Evolutionary conservation across 1,139 yeast species (phyloP), one percentile per base, ranked within the genome.

Genomic region (Spencermartinsiella ligniputridi): DNA sequence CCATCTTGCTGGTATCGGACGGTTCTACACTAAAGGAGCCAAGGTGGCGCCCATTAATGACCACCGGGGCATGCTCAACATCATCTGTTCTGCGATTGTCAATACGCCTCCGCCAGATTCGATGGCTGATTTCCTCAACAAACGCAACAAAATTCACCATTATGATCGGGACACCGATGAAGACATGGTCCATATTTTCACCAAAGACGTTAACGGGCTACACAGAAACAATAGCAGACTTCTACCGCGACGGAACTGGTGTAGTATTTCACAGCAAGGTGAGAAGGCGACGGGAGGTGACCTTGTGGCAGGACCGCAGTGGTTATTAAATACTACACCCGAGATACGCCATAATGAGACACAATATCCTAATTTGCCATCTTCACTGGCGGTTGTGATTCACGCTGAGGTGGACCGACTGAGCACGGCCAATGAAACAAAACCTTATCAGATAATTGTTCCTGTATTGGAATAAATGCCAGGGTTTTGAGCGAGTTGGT

Each of bases 21-120:
- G 96, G 55, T 75, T 90, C 63, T 76, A 78, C 58, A 71, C 89
- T 15, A 79, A 77, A 50, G 59, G 66, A 12, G 74, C 75, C 51
- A 54, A 62, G 4, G 62, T 72, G 25, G 55, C 67, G 27, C 89
- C 94, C 0, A 81, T 80, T 54, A 60, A 68, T 24, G 97, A 90
- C 63, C 83, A 85, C 24, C 69, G 94, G 48, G 75, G 88, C 51
- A 81, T 92, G 62, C 76, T 87, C 62, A 92, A 90, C 61, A 78
- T 92, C 29, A 82, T 87, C 40, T 81, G 94, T 16, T 85, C 95
- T 9, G 97, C 97, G 2, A 88, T 90, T 48, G 81, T 84, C 37
- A 90, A 90, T 64, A 81, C 94, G 0, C 96, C 98, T 11, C 97
- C 97, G 2, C 96, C 97, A 1, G 78, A 80, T 60, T 81, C 83